Evolutionary conservation across 2,329 filamentous ascomycete genomes (phyloP), one percentile per base, ranked within the genome.

Genomic region (Domatiomyces catenatus): DNA sequence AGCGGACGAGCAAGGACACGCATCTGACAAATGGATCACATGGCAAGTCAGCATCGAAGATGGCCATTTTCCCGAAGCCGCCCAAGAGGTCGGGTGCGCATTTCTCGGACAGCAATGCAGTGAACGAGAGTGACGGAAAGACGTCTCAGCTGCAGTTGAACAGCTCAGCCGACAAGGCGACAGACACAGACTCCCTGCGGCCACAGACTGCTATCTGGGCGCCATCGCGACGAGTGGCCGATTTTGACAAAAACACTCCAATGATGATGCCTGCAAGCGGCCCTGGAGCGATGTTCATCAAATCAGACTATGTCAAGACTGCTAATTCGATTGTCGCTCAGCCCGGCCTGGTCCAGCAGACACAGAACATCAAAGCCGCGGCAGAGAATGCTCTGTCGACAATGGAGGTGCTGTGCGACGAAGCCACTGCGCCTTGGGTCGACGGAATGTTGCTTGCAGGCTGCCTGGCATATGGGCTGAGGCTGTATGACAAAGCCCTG

Each of bases 371-470:
- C 24, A 39, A 39, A 17, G 10, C 17, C 7, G 52, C 52, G 56
- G 86, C 86, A 7, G 76, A 73, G 46, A 71, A 76, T 5, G 84
- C 84, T 2, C 67, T 94, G 18, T 78, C 85, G 39, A 78, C 87
- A 60, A 72, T 94, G 18, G 80, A 79, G 15, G 78, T 74, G 56
- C 69, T 93, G 5, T 94, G 87, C 62, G 80, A 84, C 60, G 83
- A 90, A 63, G 86, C 83, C 60, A 76, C 75, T 8, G 92, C 86
- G 85, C 77, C 80, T 59, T 98, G 92, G 92, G 77, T 88, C 49
- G 90, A 96, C 62, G 92, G 92, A 1, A 89, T 96, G 72, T 72
- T 96, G 42, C 72, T 96, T 5, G 87, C 85, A 42, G 92, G 92
- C 1, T 96, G 92, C 67, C 72, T 98, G 52, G 83, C 90, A 47